Conservation (phyloP, 2,329 filamentous ascomycete species). For the Arthrinium puccinioides region DNA sequence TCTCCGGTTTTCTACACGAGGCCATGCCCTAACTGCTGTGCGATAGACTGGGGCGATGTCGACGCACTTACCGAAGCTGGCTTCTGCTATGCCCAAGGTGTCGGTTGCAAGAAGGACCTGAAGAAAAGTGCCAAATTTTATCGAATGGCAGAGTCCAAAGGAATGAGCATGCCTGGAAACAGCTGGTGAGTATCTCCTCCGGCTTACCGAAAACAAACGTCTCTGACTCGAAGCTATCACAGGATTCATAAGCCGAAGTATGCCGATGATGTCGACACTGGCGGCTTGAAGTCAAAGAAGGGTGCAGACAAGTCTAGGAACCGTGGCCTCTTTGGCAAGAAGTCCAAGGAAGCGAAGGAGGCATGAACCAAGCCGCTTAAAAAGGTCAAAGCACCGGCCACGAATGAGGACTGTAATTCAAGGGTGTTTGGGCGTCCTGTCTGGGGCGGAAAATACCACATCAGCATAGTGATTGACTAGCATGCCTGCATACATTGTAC, state of each 20-base stretch:
- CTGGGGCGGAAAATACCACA: no score
- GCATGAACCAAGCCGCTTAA: not conserved
- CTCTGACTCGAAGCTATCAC: constrained; percentile 5
- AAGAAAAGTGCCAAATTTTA: constrained; percentile 92
- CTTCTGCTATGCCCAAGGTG: constrained; percentile 89
- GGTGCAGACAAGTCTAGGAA: constrained; percentile 69
- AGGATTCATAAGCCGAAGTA: constrained; percentile 99
- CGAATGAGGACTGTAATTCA: no score
- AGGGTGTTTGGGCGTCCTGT: no score
- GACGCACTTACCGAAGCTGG: constrained; percentile 92
- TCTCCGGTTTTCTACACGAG: not conserved
- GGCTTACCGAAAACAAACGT: constrained; percentile 4
- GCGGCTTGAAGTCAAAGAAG: constrained; percentile 50
- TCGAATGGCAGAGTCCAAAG: constrained; percentile 81
- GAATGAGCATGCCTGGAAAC: constrained; percentile 96
- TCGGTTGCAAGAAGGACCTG: constrained; percentile 92
- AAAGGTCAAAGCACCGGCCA: no score
- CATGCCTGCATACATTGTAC: no score
- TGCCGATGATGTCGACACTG: constrained; percentile 56
- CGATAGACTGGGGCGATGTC: constrained; percentile 77
- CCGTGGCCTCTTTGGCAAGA: constrained; percentile 64
- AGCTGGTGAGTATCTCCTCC: constrained; percentile 67
- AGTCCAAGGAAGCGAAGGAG: constrained; percentile 21
- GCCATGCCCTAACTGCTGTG: not conserved
- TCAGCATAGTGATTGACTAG: no score